A percentile compares a stretch with the other conserved stretches of the same genome.
Conservation (phyloP, 371 early-diverging fungal species). For the Choanephora cucurbitarum region DNA sequence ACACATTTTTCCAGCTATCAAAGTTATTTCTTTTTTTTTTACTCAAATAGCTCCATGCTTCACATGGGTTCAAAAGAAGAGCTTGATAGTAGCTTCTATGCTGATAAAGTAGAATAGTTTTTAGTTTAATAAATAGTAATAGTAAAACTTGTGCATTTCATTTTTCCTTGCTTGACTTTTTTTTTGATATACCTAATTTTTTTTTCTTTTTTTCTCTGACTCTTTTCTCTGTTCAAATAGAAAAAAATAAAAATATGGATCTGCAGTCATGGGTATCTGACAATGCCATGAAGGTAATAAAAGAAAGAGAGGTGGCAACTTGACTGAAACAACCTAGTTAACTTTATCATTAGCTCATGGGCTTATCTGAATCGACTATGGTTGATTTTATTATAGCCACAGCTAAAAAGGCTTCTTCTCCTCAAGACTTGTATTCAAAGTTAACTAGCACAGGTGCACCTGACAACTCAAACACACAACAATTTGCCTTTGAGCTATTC, state of each 20-base stretch:
- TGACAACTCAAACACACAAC: conserved; percentile 44
- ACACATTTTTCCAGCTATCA: too few species aligned
- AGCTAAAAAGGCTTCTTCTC: conserved; percentile 62
- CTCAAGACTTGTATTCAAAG: conserved; percentile 50
- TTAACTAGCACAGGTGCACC: conserved; percentile 67
- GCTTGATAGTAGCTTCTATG: too few species aligned
- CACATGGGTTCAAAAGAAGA: too few species aligned
- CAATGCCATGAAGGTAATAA: conserved; percentile 65
- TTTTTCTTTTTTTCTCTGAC: too few species aligned
- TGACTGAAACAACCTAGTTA: conserved; percentile 25
- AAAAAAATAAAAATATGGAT: conserved; percentile 31
- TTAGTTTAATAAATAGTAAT: too few species aligned
- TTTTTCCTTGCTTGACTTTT: too few species aligned
- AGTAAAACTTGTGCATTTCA: too few species aligned
- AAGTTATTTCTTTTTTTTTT: too few species aligned
- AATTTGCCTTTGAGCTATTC: conserved; percentile 70
- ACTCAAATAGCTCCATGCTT: too few species aligned
- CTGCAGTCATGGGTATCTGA: conserved; percentile 77
- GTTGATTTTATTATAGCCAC: conserved; percentile 75
- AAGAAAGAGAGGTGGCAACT: background rate
- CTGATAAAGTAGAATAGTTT: too few species aligned
- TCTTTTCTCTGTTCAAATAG: too few species aligned
- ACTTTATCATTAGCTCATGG: conserved; percentile 64
- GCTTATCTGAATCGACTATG: conserved; percentile 70
- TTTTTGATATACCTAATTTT: too few species aligned